A percentile compares a stretch with the other conserved stretches of the same genome.
Conservation (phyloP, 805 yeast species). For the Sugiyamaella floridensis region DNA sequence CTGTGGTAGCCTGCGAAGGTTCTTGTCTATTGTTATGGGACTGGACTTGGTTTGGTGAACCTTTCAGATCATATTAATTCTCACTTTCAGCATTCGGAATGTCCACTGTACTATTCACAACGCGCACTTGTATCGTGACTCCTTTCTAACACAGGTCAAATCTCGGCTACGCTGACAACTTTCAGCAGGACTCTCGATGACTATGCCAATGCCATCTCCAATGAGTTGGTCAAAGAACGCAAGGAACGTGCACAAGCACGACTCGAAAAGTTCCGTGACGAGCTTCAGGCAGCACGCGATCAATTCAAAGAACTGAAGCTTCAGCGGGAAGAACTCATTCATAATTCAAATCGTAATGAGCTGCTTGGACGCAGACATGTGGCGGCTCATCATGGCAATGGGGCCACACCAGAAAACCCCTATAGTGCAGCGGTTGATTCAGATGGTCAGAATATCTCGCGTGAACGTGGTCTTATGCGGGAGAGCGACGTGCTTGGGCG, state of each 20-base stretch:
- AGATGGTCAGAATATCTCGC: conserved; percentile 14
- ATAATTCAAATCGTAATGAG: conserved; percentile 44
- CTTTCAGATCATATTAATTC: too few relatives aligned
- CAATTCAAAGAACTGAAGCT: conserved; percentile 49
- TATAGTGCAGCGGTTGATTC: conserved; percentile 16
- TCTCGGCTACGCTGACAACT: conserved; percentile 72
- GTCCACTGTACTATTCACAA: too few relatives aligned
- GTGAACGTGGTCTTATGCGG: conserved; percentile 59
- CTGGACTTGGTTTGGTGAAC: too few relatives aligned
- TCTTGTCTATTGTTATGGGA: too few relatives aligned
- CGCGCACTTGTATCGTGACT: background rate
- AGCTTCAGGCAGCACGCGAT: conserved; percentile 37
- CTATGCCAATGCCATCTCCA: conserved; percentile 50
- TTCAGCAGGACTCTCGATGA: conserved; percentile 71
- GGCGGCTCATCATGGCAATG: conserved; percentile 2
- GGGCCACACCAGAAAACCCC: conserved; percentile 27
- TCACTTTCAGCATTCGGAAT: too few relatives aligned
- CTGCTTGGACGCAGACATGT: conserved; percentile 46
- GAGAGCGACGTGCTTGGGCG: conserved; percentile 54
- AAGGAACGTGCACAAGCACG: conserved; percentile 55
- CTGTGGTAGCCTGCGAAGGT: too few relatives aligned
- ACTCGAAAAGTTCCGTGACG: conserved; percentile 46
- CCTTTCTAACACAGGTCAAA: conserved; percentile 39
- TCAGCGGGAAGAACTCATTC: conserved; percentile 47
- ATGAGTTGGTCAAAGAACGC: conserved; percentile 49